Evolutionary conservation across 371 early-diverging fungal genomes (phyloP).

Genomic region (Funneliformis caledonium): DNA sequence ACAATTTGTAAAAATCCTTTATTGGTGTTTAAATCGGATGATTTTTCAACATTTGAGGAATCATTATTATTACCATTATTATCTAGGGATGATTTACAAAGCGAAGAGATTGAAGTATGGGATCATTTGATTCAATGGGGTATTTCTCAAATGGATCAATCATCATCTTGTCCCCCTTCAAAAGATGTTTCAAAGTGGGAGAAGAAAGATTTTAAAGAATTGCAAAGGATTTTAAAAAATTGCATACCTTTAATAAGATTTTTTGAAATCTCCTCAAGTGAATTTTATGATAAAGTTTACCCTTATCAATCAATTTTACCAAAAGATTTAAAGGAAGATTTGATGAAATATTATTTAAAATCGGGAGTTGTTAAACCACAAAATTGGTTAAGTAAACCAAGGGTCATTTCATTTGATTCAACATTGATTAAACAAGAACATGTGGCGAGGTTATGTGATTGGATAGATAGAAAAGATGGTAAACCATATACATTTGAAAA

Average conservation of each 20-base stretch:
- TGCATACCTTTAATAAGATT: constrained; percentile 37
- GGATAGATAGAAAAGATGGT: constrained; percentile 37
- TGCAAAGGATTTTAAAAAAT: constrained; percentile 27
- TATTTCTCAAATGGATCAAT: constrained; percentile 23
- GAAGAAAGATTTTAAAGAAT: constrained; percentile 4
- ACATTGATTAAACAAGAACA: constrained; percentile 11
- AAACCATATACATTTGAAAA: constrained; percentile 30
- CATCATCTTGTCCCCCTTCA: background rate
- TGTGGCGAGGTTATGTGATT: constrained; percentile 21
- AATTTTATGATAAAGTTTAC: constrained; percentile 34
- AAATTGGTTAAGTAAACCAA: background rate
- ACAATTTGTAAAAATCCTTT: constrained; percentile 32
- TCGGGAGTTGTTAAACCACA: background rate
- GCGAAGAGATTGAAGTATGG: constrained; percentile 38
- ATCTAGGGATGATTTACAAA: constrained; percentile 30
- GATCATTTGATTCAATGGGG: constrained; percentile 38
- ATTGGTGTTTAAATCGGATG: constrained; percentile 25
- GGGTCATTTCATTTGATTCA: constrained; percentile 20
- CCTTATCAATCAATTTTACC: constrained; percentile 27
- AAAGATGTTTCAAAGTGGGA: background rate
- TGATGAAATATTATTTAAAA: constrained; percentile 22
- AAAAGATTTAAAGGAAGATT: constrained; percentile 14
- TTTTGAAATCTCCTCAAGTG: constrained; percentile 16
- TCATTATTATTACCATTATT: constrained; percentile 26
- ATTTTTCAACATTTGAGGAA: constrained; percentile 35